Base-by-base conservation (phyloP, 2,329 filamentous ascomycete species). In the Hirsutella rhossiliensis region DNA sequence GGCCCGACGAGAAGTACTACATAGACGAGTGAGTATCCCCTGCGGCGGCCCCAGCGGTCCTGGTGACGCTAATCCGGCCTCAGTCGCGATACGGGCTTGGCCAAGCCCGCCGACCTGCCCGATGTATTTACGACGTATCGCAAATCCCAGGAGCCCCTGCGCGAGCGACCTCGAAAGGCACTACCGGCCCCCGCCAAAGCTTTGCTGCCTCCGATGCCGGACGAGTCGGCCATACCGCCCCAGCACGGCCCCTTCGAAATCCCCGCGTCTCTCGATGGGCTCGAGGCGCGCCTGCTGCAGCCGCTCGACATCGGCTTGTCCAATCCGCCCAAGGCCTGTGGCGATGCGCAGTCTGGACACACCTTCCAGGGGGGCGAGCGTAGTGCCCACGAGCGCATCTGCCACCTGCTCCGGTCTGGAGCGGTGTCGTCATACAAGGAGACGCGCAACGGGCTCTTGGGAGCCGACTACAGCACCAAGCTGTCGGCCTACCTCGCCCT, bases 41-140 rank as follows among this genome's bases (percentile, higher is more conserved):
- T 29, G 13, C 11, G 8, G 2, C 18, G 48, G 6, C 11, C 19
- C 7, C 27, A 4, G 4, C 28, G 12, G 43, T 48, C 8, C 51
- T 38, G n/a, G 42, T 53, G 57, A 46, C 43, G 4, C 11, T 36
- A 8, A 29, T 23, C 2, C 3, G 37, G 5, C 23, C 28, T 17
- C 43, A 88, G 84, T 52, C 78, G 78, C 19, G 84, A 90, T 54
- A 58, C 84, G 0, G 73, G 76, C 0, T 69, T 84, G 40, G 56
- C 70, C 3, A 62, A 69, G 4, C 67, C 78, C 0, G 56, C 69
- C 29, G 73, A 85, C 2, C 67, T 88, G 2, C 82, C 83, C 2
- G 82, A 88, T 53, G 70, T 89, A 2, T 90, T 87, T 56, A 88
- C 85, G 0, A 73, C 73, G 0, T 90, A 83, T 52, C 75, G 83